These are phyloP conservation scores for Phytophthora ramorum DNA, from an alignment of 352 stramenopile species.

Conservation along the genomic window DNA sequence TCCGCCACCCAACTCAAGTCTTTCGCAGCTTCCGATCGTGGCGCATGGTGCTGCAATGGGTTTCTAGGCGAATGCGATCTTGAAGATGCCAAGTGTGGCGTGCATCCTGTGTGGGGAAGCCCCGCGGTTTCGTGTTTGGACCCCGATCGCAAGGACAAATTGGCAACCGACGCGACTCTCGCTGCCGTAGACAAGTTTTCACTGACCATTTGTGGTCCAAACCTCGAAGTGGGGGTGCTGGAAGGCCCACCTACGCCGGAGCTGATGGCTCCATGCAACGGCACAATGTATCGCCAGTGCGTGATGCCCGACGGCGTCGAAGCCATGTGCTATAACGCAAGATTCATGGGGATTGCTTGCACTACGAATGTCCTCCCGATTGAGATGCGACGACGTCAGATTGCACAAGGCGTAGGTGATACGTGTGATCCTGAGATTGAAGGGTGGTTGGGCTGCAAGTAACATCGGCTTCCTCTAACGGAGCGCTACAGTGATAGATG, in stretches of 20 bases:
- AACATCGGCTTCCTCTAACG: not conserved
- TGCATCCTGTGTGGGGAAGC: constrained; percentile 19
- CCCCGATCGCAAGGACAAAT: not conserved
- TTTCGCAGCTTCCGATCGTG: constrained; percentile 6
- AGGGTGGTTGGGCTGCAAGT: constrained; percentile 17
- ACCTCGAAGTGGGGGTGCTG: not conserved
- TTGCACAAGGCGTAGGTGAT: constrained; percentile 15
- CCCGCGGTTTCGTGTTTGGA: constrained; percentile 20
- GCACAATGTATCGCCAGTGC: constrained; percentile 33
- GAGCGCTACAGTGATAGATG: no score
- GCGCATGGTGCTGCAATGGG: constrained; percentile 36
- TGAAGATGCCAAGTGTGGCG: constrained; percentile 10
- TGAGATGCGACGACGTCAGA: constrained; percentile 27
- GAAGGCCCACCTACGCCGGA: constrained; percentile 16
- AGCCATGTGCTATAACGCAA: constrained; percentile 28
- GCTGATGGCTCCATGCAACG: constrained; percentile 26
- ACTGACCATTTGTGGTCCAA: not conserved
- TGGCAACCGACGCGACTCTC: not conserved
- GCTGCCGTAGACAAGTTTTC: not conserved
- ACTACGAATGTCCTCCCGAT: constrained; percentile 15
- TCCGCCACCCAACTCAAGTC: constrained; percentile 1
- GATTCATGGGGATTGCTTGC: constrained; percentile 29
- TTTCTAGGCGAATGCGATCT: constrained; percentile 35
- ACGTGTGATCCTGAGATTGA: constrained; percentile 9
- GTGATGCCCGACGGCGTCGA: not conserved